A percentile compares a stretch with the other conserved stretches of the same genome.
These are phyloP conservation scores for Sungouiozyma intestinalis DNA, from an alignment of 805 yeast species.

Conservation along the genomic window DNA sequence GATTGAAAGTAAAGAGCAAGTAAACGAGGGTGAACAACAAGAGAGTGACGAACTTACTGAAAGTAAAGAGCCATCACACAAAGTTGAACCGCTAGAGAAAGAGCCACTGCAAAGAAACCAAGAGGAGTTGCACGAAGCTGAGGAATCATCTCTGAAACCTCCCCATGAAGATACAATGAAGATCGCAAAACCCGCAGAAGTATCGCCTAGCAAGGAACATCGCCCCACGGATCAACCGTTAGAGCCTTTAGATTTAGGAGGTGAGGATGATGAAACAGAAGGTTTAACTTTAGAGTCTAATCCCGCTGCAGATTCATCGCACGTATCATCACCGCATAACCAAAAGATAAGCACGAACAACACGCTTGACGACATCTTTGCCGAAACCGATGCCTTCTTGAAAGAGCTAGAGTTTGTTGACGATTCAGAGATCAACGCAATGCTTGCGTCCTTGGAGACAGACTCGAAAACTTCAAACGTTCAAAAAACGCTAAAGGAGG, in stretches of 20 bases:
- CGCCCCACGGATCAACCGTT: not conserved
- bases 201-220: too few species aligned
- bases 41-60: not conserved
- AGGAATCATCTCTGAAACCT: too few species aligned
- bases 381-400: conserved; percentile 26
- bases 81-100: not conserved
- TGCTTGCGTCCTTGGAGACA: conserved; percentile 11
- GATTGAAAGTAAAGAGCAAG: not conserved
- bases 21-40: not conserved
- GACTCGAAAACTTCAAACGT: not conserved
- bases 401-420: conserved; percentile 19
- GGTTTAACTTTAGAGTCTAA: not conserved
- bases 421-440: conserved; percentile 12
- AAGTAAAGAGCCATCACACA: not conserved
- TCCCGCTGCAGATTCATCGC: not conserved
- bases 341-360: not conserved
- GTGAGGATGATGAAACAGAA: conserved; percentile 1
- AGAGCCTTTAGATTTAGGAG: not conserved
- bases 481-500: not conserved
- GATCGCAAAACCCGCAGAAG: too few species aligned
- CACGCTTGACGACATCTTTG: conserved; percentile 11
- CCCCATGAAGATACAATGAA: not conserved
- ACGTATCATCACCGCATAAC: not conserved
- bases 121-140: not conserved
- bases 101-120: not conserved